These are phyloP conservation scores for Phytophthora lateralis DNA, from an alignment of 352 stramenopile genomes.

Conservation along the genomic window DNA sequence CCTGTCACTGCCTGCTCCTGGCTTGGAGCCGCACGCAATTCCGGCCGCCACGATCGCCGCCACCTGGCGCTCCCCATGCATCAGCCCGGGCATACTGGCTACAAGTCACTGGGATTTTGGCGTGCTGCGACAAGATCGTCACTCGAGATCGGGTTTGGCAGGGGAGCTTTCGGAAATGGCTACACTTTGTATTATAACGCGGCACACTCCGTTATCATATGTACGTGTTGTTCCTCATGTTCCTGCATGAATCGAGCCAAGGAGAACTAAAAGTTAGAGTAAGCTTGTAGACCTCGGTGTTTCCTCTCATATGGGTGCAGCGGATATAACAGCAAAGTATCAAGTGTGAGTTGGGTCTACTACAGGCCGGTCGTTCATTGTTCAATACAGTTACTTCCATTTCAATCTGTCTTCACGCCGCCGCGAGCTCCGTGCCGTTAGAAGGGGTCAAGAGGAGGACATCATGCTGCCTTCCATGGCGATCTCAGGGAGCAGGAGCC, in stretches of 20 bases:
- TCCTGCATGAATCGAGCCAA: neutral
- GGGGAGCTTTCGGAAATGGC: conserved; percentile 26
- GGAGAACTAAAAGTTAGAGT: neutral
- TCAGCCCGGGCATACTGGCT: conserved; percentile 17
- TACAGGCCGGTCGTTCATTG: too few relatives aligned
- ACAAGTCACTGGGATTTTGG: conserved; percentile 19
- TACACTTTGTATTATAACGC: neutral
- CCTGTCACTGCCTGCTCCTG: conserved; percentile 18
- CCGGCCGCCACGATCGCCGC: neutral
- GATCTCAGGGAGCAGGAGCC: conserved; percentile 20
- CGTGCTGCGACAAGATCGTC: conserved; percentile 7
- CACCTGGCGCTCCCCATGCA: conserved; percentile 23
- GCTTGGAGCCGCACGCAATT: conserved; percentile 19
- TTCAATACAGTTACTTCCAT: neutral
- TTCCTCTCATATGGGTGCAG: neutral
- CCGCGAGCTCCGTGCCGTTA: conserved; percentile 11
- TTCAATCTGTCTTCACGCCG: conserved; percentile 1
- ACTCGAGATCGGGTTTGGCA: conserved; percentile 16
- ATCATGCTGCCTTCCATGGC: conserved; percentile 14
- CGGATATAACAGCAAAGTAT: neutral
- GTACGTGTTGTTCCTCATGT: neutral
- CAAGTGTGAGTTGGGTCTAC: neutral
- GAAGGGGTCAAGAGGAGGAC: conserved; percentile 9
- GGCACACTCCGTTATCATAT: too few relatives aligned
- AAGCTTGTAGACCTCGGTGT: neutral